These are phyloP conservation scores for Mantamonas sphyraenae DNA, from an alignment of 78 protist genomes.

Conservation along the genomic window DNA sequence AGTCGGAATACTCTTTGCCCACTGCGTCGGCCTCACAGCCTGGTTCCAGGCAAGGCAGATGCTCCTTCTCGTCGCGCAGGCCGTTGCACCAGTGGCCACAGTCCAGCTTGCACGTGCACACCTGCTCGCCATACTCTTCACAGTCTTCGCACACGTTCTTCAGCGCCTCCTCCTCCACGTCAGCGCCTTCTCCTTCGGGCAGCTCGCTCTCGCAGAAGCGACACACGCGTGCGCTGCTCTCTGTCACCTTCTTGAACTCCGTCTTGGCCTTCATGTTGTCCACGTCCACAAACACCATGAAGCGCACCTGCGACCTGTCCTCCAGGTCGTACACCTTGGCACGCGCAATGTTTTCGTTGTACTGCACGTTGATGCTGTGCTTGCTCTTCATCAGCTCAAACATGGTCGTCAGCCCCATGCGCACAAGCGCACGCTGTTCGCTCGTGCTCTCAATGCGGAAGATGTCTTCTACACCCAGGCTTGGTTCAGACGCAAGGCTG, in stretches of 20 bases:
- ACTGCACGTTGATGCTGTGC: background rate
- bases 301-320: background rate
- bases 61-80: slow-evolving; percentile 7
- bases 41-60: slow-evolving; percentile 19
- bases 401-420: background rate
- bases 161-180: background rate
- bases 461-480: too few relatives aligned
- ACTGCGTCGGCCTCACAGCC: background rate
- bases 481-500: too few relatives aligned
- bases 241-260: background rate
- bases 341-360: background rate
- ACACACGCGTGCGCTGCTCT: background rate
- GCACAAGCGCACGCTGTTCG: background rate
- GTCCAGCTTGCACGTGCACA: background rate
- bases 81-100: slow-evolving; percentile 38
- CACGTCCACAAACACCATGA: background rate
- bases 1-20: background rate
- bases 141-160: background rate
- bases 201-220: slow-evolving; percentile 5
- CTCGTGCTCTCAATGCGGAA: too few relatives aligned
- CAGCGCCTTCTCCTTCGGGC: background rate
- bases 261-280: background rate
- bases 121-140: background rate
- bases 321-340: background rate
- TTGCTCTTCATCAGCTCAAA: background rate